A percentile compares a stretch with the other conserved stretches of the same genome.
Conservation (phyloP, 2,329 filamentous ascomycete genomes). For the Ophiostoma triangulosporum region DNA sequence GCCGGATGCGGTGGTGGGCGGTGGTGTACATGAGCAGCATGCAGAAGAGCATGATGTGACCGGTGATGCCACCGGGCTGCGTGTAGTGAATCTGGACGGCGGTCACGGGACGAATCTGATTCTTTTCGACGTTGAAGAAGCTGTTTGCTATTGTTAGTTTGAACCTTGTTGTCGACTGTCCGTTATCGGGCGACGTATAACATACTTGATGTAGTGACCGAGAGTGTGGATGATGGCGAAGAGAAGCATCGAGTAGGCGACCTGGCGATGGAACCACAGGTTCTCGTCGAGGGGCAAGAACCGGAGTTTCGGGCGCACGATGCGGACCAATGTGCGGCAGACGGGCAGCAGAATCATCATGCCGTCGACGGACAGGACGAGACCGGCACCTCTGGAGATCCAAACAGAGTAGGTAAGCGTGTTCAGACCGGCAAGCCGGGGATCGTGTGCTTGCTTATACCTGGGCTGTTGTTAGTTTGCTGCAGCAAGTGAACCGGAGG, state of each 20-base stretch:
- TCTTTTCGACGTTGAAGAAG: constrained; percentile 89
- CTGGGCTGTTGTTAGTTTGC: constrained; percentile 15
- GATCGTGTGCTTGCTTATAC: constrained; percentile 58
- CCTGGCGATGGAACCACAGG: constrained; percentile 90
- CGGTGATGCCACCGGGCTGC: constrained; percentile 81
- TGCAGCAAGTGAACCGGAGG: background rate
- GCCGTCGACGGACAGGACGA: constrained; percentile 72
- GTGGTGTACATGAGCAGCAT: constrained; percentile 99
- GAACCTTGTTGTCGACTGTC: too few species aligned
- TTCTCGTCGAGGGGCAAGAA: constrained; percentile 94
- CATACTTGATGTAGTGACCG: constrained; percentile 88
- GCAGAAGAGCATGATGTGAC: constrained; percentile 96
- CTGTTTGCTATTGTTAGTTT: constrained; percentile 26
- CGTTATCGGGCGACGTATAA: constrained; percentile 43
- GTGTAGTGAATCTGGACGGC: constrained; percentile 87
- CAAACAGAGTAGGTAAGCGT: constrained; percentile 78
- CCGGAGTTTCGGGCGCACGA: constrained; percentile 71
- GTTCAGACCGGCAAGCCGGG: constrained; percentile 64
- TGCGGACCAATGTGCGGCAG: constrained; percentile 79
- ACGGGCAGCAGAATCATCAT: constrained; percentile 87
- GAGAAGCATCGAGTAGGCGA: constrained; percentile 76
- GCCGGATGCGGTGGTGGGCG: constrained; percentile 80
- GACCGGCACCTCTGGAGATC: constrained; percentile 85
- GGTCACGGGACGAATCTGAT: constrained; percentile 64
- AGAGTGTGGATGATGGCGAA: constrained; percentile 67